Base-by-base conservation (phyloP, 495 filamentous ascomycete genomes). In the Aspergillus conjunctus region DNA sequence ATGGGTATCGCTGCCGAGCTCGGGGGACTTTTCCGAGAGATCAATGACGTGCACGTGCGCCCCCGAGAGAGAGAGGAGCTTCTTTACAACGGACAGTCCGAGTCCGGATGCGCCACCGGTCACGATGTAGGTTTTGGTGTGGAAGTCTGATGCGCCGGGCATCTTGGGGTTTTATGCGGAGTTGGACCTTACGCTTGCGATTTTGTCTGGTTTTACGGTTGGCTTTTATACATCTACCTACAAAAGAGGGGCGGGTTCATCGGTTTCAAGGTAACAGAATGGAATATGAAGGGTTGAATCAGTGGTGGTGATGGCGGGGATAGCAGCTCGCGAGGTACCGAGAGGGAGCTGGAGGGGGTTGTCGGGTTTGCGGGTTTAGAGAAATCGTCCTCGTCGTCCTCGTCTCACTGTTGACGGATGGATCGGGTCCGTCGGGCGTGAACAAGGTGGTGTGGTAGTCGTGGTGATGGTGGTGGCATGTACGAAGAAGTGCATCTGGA, bases 341-440 rank as follows among this genome's bases (percentile, higher is more conserved):
- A 52, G 17, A 57, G 51, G 43, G 45, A 51, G 18, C 12, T 60
- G 43, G 41, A 39, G 12, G 58, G 60, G 39, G 53, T 60, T 22
- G 43, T 18, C 45, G 60, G 58, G 53, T 53, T 52, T 33, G 59
- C 59, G 8, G 59, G 59, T 8, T 32, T 56, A 51, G 32, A n/a
- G 17, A 18, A 48, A 41, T 41, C 15, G 6, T 41, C 37, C 4
- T 5, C 15, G 4, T 41, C 15, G 15, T 11, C 37, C 37, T 41
- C 37, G 26, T 26, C 26, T 26, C 2, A 26, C 5, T 2, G 26
- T 2, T 5, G 26, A 26, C 26, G 26, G 26, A 26, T 26, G 26
- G 26, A 26, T 26, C 2, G 26, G 26, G 26, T 26, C 26, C 5
- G 26, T 26, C 5, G 26, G 26, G 26, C 26, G 26, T 26, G 5